Conservation (phyloP, 1,139 yeast genomes). For the Geotrichum citri-aurantii region DNA sequence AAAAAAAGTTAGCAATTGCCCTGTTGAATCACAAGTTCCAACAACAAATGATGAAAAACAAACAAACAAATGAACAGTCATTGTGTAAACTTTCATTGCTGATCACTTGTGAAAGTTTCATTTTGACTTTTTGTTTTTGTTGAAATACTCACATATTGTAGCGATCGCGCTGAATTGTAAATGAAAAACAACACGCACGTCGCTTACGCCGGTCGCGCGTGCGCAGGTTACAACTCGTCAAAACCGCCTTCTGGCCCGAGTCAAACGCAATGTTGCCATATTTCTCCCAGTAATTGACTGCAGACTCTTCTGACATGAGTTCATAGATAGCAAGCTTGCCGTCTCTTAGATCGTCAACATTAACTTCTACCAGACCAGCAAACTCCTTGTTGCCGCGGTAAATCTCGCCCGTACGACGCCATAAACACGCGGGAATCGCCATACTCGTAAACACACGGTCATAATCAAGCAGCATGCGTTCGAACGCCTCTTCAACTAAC, state of each 20-base stretch:
- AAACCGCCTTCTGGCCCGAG: constrained; percentile 89
- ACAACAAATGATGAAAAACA: not conserved
- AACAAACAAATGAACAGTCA: not conserved
- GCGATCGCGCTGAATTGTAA: constrained; percentile 86
- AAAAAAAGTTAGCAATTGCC: not conserved
- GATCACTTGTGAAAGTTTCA: not conserved
- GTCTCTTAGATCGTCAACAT: constrained; percentile 85
- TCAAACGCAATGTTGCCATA: constrained; percentile 96
- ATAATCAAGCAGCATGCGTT: constrained; percentile 85
- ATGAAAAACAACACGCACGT: constrained; percentile 87
- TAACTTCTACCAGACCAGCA: constrained; percentile 90
- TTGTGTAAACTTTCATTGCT: not conserved
- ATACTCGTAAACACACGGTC: constrained; percentile 94
- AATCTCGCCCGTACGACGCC: constrained; percentile 97
- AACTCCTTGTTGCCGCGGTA: constrained; percentile 94
- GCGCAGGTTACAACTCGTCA: constrained; percentile 84
- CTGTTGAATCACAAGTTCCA: not conserved
- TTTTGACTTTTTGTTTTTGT: not conserved
- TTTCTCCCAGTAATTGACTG: constrained; percentile 98
- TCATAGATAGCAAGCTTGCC: constrained; percentile 92
- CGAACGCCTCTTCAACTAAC: constrained; percentile 89
- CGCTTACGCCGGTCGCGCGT: constrained; percentile 78
- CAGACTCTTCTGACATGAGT: constrained; percentile 92
- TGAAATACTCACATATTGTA: constrained; percentile 53
- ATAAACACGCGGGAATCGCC: constrained; percentile 97